Base-by-base conservation (phyloP, 2,329 filamentous ascomycete species). In the Colletotrichum orbiculare region DNA sequence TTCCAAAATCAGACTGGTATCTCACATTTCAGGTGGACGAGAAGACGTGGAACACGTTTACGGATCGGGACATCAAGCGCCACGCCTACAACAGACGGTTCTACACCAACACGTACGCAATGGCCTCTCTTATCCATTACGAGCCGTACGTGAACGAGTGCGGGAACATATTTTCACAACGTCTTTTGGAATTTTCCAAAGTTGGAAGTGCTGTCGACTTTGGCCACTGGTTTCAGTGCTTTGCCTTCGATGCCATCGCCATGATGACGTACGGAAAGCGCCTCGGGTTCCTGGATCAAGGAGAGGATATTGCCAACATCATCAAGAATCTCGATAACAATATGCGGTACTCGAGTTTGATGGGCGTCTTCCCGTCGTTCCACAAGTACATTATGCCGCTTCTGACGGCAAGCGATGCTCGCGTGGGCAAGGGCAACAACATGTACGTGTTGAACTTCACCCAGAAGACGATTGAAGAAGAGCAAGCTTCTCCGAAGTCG, bases 241-340 rank as follows among this genome's bases (percentile, higher is more conserved):
- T 80, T 59, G 81, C 80, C 0, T 83, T 83, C 47, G 81, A 85
- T 54, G 82, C 85, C 1, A 84, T 87, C 37, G 83, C 82, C 0
- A 76, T 81, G 41, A 82, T 87, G 15, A 84, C 81, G 0, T 75
- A 73, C 43, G 77, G 71, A 10, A 71, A 70, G 3, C 69, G 72
- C 0, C 76, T 79, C 68, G 83, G 82, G 0, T 83, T 85, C 58
- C 72, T 86, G 0, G 80, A 84, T 33, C 59, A 68, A 8, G 83
- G 82, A 0, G 72, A 79, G 2, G 84, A 86, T 54, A 77, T 82
- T 1, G 75, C 77, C 8, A 77, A 76, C 0, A 71, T 83, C 0
- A 82, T 85, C 13, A 33, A 56, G 8, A 76, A 77, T 0, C 71
- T 84, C 12, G 73, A 81, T 55, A 65, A 69, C 1, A 66, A 76